A percentile compares a stretch with the other conserved stretches of the same genome.
phyloP scores from a whole-genome alignment of 2,329 filamentous ascomycete species.

The Alternaria sp. region DNA sequence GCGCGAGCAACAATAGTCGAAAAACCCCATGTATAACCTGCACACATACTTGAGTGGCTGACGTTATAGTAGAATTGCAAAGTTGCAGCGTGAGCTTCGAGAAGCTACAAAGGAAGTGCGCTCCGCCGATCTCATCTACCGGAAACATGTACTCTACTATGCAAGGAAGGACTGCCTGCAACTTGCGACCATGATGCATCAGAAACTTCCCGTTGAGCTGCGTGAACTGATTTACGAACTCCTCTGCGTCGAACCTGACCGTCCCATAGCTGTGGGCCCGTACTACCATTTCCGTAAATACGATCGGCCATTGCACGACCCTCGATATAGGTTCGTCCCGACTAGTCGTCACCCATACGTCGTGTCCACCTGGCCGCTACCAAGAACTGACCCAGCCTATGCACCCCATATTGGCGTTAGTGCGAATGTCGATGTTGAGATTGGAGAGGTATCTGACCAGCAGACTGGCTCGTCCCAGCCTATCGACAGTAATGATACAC shows the following conservation, averaged over 20 bases:
- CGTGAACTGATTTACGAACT: slow-evolving; percentile 33
- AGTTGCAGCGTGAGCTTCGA: slow-evolving; percentile 11
- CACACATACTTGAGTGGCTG: neutral
- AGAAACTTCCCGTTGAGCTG: slow-evolving; percentile 30
- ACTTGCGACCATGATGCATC: slow-evolving; percentile 27
- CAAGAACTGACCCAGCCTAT: neutral
- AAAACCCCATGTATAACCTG: neutral
- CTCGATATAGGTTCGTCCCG: neutral
- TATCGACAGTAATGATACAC: neutral
- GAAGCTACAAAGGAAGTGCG: neutral
- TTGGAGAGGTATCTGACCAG: neutral
- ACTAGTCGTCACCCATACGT: neutral
- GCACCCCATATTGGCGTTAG: neutral
- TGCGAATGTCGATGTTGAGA: neutral
- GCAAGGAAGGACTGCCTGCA: slow-evolving; percentile 25
- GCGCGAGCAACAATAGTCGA: neutral
- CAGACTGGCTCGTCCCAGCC: neutral
- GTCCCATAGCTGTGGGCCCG: slow-evolving; percentile 31
- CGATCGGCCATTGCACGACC: neutral
- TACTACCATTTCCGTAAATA: slow-evolving; percentile 36
- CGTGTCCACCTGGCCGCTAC: neutral
- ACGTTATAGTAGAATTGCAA: slow-evolving; percentile 1
- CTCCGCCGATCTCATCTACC: neutral
- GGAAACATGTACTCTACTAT: slow-evolving; percentile 10
- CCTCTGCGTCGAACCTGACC: slow-evolving; percentile 32